Evolutionary conservation across 1,139 yeast species (phyloP), one percentile per base, ranked within the genome.

Genomic region (Saccharomyces pastorianus): DNA sequence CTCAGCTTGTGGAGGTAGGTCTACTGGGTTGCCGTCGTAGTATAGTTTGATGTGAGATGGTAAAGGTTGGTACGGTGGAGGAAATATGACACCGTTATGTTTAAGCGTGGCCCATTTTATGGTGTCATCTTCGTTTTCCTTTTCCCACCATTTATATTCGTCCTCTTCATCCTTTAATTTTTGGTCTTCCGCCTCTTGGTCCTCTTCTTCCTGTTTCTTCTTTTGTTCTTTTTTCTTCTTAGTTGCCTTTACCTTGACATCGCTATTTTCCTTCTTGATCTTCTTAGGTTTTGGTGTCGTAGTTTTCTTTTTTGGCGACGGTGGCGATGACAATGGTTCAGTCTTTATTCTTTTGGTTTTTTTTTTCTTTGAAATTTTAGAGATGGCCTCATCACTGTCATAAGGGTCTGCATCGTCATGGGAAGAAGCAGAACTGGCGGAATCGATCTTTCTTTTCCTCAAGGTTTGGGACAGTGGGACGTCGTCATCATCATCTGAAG

Each of bases 21-120:
- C 74, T 0, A 91, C 89, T 0, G 93, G 86, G 59, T 80, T 77
- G 0, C 88, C 89, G 60, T 86, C 85, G 65, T 91, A 91, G 58
- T 81, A 77, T 55, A 93, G 67, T 65, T 86, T 88, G 49, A 90
- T 87, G 62, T 81, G 79, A n/a, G 81, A 74, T 0, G 98, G 98
- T 47, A 93, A 73, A 8, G 95, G 91, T 65, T 85, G 90, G 70
- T 93, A 91, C 7, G 82, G 85, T 0, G 98, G 97, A 2, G 99
- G 98, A 64, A 93, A 91, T 50, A 91, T 73, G 9, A 91, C 97
- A 62, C 98, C 99, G 63, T 81, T 84, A 68, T 93, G 98, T 59
- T 82, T 89, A 53, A 93, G 74, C 1, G 91, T 79, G 46, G 81
- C 84, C 99, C 98, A 93, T 68, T 89, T 88, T 55, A 84, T 77